Conservation (phyloP, 2,329 filamentous ascomycete genomes). For the Microdochium nivale region DNA sequence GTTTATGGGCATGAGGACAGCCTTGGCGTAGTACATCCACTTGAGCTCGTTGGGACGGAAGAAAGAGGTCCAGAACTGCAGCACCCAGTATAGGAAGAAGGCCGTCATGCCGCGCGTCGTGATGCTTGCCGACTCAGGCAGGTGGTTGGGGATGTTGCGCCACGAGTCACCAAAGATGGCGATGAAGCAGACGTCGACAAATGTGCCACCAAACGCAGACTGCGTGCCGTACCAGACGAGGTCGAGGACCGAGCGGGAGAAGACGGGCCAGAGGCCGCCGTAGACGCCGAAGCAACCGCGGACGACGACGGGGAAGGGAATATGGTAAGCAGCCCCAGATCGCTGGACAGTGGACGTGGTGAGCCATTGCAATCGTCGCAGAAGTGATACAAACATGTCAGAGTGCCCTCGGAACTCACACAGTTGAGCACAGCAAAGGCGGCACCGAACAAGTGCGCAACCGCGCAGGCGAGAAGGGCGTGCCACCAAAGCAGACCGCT, state of each 20-base stretch:
- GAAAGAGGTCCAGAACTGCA: slow-evolving; percentile 44
- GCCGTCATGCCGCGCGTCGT: slow-evolving; percentile 46
- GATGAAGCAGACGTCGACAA: not conserved
- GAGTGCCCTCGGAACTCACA: not conserved
- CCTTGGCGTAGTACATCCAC: slow-evolving; percentile 39
- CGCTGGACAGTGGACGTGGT: not conserved
- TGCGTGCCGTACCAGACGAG: not conserved
- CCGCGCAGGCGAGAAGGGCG: not conserved
- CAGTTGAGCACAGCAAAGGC: not conserved
- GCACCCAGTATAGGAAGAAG: slow-evolving; percentile 49
- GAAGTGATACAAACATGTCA: not conserved
- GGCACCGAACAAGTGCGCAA: not conserved
- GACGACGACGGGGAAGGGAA: not conserved
- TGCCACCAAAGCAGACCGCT: not conserved
- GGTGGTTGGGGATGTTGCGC: slow-evolving; percentile 34
- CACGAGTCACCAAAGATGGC: not conserved
- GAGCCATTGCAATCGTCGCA: not conserved
- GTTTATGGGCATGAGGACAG: slow-evolving; percentile 21
- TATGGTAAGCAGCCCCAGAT: not conserved
- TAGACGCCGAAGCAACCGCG: not conserved
- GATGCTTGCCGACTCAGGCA: slow-evolving; percentile 42
- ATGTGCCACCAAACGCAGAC: not conserved
- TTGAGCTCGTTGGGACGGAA: slow-evolving; percentile 46
- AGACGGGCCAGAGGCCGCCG: not conserved
- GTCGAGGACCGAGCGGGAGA: not conserved